phyloP scores from a whole-genome alignment of 2,329 filamentous ascomycete species.

The Hymenoscyphus fructigenus region DNA sequence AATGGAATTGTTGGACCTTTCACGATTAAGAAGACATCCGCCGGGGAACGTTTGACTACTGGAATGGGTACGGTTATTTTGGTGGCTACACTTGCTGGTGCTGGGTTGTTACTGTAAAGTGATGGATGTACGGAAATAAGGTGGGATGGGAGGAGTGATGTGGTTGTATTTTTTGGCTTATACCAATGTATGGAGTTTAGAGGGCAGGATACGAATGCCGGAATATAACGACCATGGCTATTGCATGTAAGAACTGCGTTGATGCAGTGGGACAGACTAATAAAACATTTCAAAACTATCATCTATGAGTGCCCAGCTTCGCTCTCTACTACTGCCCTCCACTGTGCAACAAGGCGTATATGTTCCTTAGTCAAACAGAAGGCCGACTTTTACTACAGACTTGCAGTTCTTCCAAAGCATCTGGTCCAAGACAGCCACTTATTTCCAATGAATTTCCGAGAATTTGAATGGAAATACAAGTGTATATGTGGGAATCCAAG shows the following conservation, averaged over 20 bases:
- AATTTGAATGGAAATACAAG: too few species aligned
- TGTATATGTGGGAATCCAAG: not conserved
- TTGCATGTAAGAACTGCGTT: constrained; percentile 2
- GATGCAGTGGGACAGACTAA: not conserved
- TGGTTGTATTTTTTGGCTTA: constrained; percentile 3
- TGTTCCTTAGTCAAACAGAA: not conserved
- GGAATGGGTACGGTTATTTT: not conserved
- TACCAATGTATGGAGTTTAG: constrained; percentile 4
- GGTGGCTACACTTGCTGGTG: constrained; percentile 5
- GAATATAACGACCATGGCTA: not conserved
- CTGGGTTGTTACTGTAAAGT: constrained; percentile 6
- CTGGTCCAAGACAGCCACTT: not conserved
- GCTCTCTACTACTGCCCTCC: not conserved
- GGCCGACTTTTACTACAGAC: too few species aligned
- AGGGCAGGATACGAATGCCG: not conserved
- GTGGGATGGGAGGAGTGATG: constrained; percentile 1
- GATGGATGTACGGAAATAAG: not conserved
- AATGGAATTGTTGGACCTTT: constrained; percentile 39
- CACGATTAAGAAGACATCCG: constrained; percentile 6
- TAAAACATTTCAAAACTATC: not conserved
- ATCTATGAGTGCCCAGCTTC: not conserved
- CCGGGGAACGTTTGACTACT: not conserved
- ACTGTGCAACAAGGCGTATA: not conserved
- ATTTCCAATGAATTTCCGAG: not conserved
- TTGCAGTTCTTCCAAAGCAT: too few species aligned